phyloP scores from a whole-genome alignment of 2,329 filamentous ascomycete species.

The Endoconidiophora laricicola region DNA sequence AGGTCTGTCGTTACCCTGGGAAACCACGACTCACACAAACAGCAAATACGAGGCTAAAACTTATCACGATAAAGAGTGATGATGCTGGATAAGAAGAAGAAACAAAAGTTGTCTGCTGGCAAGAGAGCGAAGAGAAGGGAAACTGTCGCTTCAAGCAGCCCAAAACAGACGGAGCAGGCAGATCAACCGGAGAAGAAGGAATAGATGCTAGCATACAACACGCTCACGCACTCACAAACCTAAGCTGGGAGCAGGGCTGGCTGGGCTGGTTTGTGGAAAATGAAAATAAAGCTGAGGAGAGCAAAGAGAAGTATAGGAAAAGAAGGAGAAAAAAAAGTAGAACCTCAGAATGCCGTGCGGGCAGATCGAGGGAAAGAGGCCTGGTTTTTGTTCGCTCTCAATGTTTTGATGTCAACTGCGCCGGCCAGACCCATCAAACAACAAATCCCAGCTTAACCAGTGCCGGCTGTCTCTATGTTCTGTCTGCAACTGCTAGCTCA shows the following conservation, averaged over 20 bases:
- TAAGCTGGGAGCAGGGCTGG: background rate
- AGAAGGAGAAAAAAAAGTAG: background rate
- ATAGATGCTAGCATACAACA: too few species aligned
- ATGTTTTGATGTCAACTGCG: slow-evolving; percentile 1
- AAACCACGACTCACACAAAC: too few species aligned
- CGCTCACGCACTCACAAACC: too few species aligned
- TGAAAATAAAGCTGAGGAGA: background rate
- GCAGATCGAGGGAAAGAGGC: slow-evolving; percentile 14
- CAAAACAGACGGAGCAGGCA: too few species aligned
- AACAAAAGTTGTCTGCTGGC: too few species aligned
- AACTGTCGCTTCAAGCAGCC: background rate
- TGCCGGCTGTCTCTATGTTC: too few species aligned
- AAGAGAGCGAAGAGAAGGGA: background rate
- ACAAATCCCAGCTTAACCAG: too few species aligned
- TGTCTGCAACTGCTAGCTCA: too few species aligned
- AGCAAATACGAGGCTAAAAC: too few species aligned
- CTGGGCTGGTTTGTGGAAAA: background rate
- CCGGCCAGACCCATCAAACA: too few species aligned
- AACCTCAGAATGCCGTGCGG: background rate
- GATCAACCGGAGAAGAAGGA: slow-evolving; percentile 12
- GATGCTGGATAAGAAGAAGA: too few species aligned
- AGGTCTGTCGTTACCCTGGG: background rate
- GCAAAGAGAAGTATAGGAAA: background rate
- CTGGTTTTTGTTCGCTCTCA: slow-evolving; percentile 21
- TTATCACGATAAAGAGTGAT: too few species aligned